Evolutionary conservation across 169 alveolate species (phyloP).

Genomic region (Plasmodium gonderi): DNA sequence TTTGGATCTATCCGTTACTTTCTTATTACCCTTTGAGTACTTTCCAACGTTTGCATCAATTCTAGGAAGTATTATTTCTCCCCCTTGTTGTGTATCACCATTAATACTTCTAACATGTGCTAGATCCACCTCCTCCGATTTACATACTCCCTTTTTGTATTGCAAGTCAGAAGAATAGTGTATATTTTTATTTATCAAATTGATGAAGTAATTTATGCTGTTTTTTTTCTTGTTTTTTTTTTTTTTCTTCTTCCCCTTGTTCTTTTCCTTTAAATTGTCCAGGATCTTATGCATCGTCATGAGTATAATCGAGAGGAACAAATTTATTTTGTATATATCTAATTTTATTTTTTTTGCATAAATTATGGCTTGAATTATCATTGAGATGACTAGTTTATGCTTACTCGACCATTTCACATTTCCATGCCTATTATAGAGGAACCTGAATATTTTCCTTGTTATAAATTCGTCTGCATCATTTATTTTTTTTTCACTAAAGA

Average conservation of each 20-base stretch:
- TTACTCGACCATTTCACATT: not conserved
- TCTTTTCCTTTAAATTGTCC: slow-evolving; percentile 36
- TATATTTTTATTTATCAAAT: slow-evolving; percentile 30
- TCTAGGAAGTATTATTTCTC: too few relatives aligned
- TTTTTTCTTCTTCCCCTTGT: too few relatives aligned
- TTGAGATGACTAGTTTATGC: not conserved
- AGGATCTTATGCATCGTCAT: slow-evolving; percentile 25
- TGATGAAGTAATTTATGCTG: slow-evolving; percentile 28
- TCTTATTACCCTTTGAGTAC: not conserved
- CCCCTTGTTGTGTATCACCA: not conserved
- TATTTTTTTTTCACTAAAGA: slow-evolving; percentile 16
- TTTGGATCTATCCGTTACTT: not conserved
- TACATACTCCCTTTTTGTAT: too few relatives aligned
- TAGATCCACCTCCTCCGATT: not conserved
- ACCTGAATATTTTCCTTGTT: slow-evolving; percentile 18
- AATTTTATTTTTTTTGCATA: slow-evolving; percentile 34
- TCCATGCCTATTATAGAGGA: not conserved
- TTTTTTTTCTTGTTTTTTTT: slow-evolving; percentile 23
- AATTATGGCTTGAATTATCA: slow-evolving; percentile 46
- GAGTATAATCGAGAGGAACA: slow-evolving; percentile 54
- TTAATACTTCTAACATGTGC: not conserved
- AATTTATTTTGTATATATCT: slow-evolving; percentile 46
- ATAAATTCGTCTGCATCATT: slow-evolving; percentile 26
- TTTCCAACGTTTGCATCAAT: not conserved
- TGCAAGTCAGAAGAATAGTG: too few relatives aligned